phyloP scores from a whole-genome alignment of 1,284 basidiomycete species.

The Apiotrichum mycotoxinovorans region DNA sequence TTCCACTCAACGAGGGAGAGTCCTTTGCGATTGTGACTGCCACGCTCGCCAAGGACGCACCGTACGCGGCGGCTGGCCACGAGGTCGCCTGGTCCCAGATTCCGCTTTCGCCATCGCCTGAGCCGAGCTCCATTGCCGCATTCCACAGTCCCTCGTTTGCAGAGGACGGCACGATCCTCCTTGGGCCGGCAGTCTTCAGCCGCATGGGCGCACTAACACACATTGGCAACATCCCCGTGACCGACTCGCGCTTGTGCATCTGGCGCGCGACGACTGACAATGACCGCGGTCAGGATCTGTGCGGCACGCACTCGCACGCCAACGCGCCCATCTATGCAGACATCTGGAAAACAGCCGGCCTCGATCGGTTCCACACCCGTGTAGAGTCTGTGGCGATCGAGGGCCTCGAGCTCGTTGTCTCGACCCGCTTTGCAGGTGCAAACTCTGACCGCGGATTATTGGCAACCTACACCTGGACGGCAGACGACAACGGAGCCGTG shows the following conservation, averaged over 20 bases:
- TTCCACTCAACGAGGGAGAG: background rate
- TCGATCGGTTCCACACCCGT: conserved; percentile 19
- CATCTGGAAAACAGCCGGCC: conserved; percentile 7
- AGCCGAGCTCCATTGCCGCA: background rate
- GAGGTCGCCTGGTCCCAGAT: conserved; percentile 22
- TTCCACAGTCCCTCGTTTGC: too few relatives aligned
- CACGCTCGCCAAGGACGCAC: background rate
- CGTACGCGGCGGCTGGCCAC: conserved; percentile 21
- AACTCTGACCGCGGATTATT: conserved; percentile 9
- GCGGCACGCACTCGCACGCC: background rate
- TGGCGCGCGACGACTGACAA: conserved; percentile 31
- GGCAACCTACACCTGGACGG: conserved; percentile 14
- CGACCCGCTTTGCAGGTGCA: conserved; percentile 13
- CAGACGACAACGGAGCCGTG: background rate
- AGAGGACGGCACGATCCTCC: background rate
- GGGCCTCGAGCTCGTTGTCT: conserved; percentile 8
- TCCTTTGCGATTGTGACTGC: conserved; percentile 7
- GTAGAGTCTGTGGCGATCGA: conserved; percentile 8
- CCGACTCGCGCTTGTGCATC: conserved; percentile 10
- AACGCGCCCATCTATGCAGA: too few relatives aligned
- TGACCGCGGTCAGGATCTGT: conserved; percentile 11
- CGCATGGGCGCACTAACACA: conserved; percentile 11
- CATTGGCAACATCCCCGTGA: conserved; percentile 5
- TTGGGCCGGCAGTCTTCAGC: conserved; percentile 21
- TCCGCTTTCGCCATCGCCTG: background rate